These are phyloP conservation scores for Colletotrichum cordylinicola DNA, from an alignment of 2,329 filamentous ascomycete species.

Conservation along the genomic window DNA sequence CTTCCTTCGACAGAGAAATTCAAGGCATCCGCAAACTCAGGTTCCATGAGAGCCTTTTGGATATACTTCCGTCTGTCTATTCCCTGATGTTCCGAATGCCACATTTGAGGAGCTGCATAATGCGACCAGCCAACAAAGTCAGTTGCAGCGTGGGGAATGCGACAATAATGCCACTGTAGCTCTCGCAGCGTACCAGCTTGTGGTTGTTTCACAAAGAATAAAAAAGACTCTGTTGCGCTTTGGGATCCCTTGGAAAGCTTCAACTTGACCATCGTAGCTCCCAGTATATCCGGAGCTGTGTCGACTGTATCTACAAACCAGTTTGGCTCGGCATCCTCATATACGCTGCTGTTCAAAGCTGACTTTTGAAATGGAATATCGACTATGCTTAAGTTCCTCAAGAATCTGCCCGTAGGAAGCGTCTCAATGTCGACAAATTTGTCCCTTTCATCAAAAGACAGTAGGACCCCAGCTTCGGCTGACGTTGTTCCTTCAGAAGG, in stretches of 20 bases:
- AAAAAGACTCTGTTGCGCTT: background rate
- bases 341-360: background rate
- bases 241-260: background rate
- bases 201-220: background rate
- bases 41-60: background rate
- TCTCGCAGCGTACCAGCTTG: background rate
- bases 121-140: background rate
- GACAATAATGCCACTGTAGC: background rate
- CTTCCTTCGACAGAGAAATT: background rate
- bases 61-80: background rate
- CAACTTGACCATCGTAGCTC: background rate
- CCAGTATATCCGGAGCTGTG: background rate
- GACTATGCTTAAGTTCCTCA: background rate
- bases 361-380: background rate
- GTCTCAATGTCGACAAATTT: background rate
- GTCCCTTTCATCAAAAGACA: background rate
- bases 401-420: background rate
- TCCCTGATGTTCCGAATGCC: background rate
- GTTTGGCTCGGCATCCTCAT: background rate
- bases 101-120: background rate
- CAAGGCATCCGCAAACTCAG: background rate
- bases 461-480: background rate
- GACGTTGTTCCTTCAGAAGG: background rate
- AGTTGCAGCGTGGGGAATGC: background rate
- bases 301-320: background rate